phyloP scores from a whole-genome alignment of 1,284 basidiomycete species.

The Ustilago crameri region DNA sequence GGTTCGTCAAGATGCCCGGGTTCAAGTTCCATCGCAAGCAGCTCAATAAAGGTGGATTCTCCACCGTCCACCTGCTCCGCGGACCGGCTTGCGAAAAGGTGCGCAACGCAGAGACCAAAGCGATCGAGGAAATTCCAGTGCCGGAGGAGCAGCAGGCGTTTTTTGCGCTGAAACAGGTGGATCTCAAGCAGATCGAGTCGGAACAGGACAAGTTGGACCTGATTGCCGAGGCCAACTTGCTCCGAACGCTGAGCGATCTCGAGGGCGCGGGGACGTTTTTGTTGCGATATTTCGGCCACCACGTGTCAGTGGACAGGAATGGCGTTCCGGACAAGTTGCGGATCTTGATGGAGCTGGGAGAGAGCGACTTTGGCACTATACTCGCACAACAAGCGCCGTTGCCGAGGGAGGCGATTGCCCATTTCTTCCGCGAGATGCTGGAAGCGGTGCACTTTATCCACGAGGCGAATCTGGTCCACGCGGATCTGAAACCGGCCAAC shows the following conservation, averaged over 20 bases:
- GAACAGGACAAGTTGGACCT: constrained; percentile 63
- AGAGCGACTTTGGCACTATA: constrained; percentile 61
- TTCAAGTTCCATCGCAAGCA: constrained; percentile 60
- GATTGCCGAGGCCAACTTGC: constrained; percentile 63
- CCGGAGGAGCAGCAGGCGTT: constrained; percentile 61
- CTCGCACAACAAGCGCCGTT: constrained; percentile 54
- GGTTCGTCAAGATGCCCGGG: constrained; percentile 55
- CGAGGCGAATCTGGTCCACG: constrained; percentile 65
- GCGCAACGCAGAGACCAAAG: constrained; percentile 33
- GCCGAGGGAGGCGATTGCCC: constrained; percentile 47
- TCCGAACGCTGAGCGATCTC: constrained; percentile 57
- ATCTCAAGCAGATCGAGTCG: constrained; percentile 62
- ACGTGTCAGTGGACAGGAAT: constrained; percentile 50
- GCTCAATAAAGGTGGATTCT: constrained; percentile 64
- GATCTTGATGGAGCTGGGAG: constrained; percentile 66
- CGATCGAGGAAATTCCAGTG: constrained; percentile 47
- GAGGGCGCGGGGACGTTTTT: constrained; percentile 62
- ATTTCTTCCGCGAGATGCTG: constrained; percentile 67
- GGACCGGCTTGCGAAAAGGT: constrained; percentile 54
- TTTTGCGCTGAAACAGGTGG: constrained; percentile 67
- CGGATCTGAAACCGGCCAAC: constrained; percentile 69
- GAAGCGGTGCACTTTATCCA: constrained; percentile 68
- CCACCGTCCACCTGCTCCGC: constrained; percentile 63
- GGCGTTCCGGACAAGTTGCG: constrained; percentile 54
- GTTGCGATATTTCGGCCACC: constrained; percentile 66